Conservation (phyloP, 2,329 filamentous ascomycete species). For the Penicillium carneum region DNA sequence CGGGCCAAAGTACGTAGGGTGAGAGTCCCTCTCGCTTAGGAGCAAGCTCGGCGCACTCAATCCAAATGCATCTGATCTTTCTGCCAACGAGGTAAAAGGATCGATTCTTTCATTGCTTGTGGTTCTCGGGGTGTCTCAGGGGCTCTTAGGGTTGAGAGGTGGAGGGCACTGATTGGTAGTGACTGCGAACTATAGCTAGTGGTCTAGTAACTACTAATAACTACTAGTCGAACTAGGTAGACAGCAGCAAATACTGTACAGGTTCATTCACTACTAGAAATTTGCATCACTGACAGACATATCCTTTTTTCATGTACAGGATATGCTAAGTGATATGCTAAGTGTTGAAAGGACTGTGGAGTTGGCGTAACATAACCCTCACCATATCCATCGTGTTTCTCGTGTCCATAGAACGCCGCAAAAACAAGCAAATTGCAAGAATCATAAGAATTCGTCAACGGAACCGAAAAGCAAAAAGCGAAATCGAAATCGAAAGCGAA, state of each 20-base stretch:
- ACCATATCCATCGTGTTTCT: neutral
- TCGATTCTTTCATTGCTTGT: no score
- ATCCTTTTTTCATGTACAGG: constrained; percentile 7
- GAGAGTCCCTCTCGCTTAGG: no score
- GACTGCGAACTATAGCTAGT: no score
- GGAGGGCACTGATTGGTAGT: no score
- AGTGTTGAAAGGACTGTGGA: neutral
- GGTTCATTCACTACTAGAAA: neutral
- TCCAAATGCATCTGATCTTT: no score
- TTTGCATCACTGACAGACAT: neutral
- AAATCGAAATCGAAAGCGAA: neutral
- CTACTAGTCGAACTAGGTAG: no score
- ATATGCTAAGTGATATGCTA: neutral
- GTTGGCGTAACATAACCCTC: neutral
- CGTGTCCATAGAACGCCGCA: neutral
- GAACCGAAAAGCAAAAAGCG: neutral
- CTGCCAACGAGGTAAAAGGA: no score
- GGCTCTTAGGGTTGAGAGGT: no score
- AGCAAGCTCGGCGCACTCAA: no score
- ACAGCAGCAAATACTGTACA: neutral
- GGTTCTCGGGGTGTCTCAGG: no score
- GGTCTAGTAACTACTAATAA: no score
- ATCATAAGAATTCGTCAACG: neutral
- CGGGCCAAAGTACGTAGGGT: no score
- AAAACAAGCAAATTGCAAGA: neutral